Evolutionary conservation across 202 grass and related monocot genomes (phyloP).

Genomic region (Zizania palustris): DNA sequence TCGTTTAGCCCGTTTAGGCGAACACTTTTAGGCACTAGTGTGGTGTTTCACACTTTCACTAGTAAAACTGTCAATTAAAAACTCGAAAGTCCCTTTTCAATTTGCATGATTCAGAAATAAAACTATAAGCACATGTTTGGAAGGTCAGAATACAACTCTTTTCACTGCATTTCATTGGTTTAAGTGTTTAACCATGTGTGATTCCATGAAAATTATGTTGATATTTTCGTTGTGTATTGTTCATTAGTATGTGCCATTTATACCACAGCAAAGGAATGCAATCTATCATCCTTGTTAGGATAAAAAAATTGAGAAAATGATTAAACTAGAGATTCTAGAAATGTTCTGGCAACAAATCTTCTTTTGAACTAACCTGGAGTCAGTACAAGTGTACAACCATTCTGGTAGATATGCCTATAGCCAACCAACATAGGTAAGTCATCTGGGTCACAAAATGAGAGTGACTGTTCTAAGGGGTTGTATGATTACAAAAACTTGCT

Average conservation of each 20-base stretch:
- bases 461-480: not conserved
- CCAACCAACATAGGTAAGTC: not conserved
- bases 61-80: not conserved
- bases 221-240: not conserved
- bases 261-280: not conserved
- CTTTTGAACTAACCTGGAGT: not conserved
- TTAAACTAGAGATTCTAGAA: not conserved
- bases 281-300: not conserved
- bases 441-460: not conserved
- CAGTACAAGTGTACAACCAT: not conserved
- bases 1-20: not conserved
- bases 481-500: not conserved
- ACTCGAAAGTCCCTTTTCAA: not conserved
- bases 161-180: not conserved
- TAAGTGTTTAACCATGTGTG: conserved; percentile 2
- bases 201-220: not conserved
- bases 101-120: conserved; percentile 18
- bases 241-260: not conserved
- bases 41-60: not conserved
- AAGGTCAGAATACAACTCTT: not conserved
- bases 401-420: not conserved
- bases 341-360: not conserved
- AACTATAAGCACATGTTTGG: not conserved
- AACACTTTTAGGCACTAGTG: not conserved
- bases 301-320: not conserved